phyloP scores from a whole-genome alignment of 2,329 filamentous ascomycete genomes.

The Ophiostoma fasciatum region DNA sequence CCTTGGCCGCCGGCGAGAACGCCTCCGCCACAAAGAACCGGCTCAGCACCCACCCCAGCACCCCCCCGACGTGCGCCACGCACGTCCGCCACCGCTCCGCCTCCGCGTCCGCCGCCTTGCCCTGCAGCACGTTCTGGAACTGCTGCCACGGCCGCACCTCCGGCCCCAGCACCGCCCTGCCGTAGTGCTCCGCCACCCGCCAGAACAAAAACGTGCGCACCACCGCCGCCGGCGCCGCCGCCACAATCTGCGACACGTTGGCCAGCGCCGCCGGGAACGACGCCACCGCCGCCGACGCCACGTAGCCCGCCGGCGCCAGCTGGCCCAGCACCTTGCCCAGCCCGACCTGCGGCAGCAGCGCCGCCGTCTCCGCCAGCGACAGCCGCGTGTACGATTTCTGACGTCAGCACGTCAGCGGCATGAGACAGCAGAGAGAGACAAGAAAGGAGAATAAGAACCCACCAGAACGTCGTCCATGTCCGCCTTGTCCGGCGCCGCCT shows the following conservation, averaged over 20 bases:
- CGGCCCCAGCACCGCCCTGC: conserved; percentile 39
- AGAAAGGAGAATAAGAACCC: too few species aligned
- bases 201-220: conserved; percentile 49
- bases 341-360: conserved; percentile 40
- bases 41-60: conserved; percentile 52
- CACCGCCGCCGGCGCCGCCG: conserved; percentile 35
- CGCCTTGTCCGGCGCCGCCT: conserved; percentile 5
- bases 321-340: conserved; percentile 35
- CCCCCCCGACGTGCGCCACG: conserved; percentile 27
- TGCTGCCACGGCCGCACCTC: conserved; percentile 42
- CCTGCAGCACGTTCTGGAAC: conserved; percentile 46
- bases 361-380: conserved; percentile 37
- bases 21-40: conserved; percentile 56
- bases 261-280: conserved; percentile 45
- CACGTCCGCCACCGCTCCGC: conserved; percentile 55
- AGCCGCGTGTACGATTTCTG: conserved; percentile 52
- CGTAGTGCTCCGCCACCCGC: conserved; percentile 43
- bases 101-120: conserved; percentile 43
- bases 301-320: conserved; percentile 35
- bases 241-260: conserved; percentile 39
- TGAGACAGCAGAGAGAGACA: too few species aligned
- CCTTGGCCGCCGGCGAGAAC: conserved; percentile 51
- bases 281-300: conserved; percentile 39
- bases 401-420: too few species aligned
- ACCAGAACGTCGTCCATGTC: conserved; percentile 12